phyloP scores from a whole-genome alignment of 345 rosid species.

The Eucalyptus marginata region DNA sequence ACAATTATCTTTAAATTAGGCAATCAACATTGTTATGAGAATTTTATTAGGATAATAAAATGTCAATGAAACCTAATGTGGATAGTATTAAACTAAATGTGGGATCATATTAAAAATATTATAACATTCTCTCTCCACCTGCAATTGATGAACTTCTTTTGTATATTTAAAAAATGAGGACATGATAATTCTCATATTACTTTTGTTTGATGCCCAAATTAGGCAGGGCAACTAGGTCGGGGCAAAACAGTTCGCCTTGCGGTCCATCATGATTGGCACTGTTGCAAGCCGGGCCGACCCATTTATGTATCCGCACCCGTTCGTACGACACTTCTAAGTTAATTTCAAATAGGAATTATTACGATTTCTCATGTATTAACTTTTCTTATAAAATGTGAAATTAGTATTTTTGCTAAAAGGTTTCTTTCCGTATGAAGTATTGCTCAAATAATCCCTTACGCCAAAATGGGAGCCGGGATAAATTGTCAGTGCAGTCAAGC shows the following conservation, averaged over 20 bases:
- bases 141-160: background rate
- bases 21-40: too few relatives aligned
- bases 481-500: background rate
- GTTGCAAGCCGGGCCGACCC: background rate
- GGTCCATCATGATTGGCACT: background rate
- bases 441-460: background rate
- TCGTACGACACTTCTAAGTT: too few relatives aligned
- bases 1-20: too few relatives aligned
- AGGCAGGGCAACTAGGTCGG: background rate
- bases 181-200: background rate
- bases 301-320: too few relatives aligned
- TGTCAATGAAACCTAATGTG: too few relatives aligned
- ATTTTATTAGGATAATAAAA: too few relatives aligned
- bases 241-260: background rate
- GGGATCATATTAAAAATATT: too few relatives aligned
- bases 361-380: background rate
- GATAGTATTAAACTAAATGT: too few relatives aligned
- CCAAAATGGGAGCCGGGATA: background rate
- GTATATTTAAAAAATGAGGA: background rate
- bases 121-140: background rate
- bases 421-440: too few relatives aligned
- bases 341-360: background rate
- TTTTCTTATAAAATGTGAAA: background rate
- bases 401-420: background rate
- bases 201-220: background rate